phyloP scores from a whole-genome alignment of 139 green algal species.

The Coelastrella sp. region DNA sequence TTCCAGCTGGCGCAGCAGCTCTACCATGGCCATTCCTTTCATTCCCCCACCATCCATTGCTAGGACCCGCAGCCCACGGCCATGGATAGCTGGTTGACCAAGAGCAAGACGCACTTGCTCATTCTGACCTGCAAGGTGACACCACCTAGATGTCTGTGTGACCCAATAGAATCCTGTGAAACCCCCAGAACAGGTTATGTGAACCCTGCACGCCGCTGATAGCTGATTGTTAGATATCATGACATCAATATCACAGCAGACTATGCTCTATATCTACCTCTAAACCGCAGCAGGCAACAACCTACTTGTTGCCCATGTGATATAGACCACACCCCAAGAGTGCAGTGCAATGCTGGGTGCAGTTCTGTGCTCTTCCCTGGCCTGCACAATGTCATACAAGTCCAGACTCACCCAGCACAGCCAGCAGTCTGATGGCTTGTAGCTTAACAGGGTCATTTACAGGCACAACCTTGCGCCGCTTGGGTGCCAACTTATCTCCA shows the following conservation, averaged over 20 bases:
- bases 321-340: no score
- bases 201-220: background rate
- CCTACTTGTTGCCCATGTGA: no score
- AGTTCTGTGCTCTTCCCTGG: background rate
- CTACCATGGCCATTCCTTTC: constrained; percentile 57
- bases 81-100: constrained; percentile 59
- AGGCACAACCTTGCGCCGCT: constrained; percentile 28
- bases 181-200: background rate
- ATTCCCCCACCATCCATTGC: constrained; percentile 97
- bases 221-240: no score
- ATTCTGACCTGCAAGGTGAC: constrained; percentile 74
- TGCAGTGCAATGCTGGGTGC: background rate
- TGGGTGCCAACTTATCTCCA: background rate
- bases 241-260: no score
- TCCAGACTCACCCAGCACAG: constrained; percentile 72
- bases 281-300: no score
- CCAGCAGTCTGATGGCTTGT: constrained; percentile 76
- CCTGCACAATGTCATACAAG: background rate
- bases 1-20: constrained; percentile 71
- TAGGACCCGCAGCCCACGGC: constrained; percentile 90
- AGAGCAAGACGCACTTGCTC: constrained; percentile 74
- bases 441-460: constrained; percentile 45
- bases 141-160: background rate
- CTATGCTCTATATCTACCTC: no score
- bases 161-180: background rate